Evolutionary conservation across 345 rosid genomes (phyloP).

Genomic region (Laguncularia racemosa): DNA sequence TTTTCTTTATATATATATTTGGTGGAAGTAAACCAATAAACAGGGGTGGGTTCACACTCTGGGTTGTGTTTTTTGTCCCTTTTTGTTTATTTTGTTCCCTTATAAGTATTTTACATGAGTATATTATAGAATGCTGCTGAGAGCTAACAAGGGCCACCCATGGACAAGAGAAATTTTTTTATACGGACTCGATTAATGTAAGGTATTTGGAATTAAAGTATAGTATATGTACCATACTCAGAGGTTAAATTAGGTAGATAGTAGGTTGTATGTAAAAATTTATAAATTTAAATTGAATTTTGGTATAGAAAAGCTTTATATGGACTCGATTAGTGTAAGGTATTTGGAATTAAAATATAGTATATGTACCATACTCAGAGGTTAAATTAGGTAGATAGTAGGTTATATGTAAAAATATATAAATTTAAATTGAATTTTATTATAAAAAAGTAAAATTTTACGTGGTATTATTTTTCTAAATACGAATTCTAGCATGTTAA

Average conservation of each 20-base stretch:
- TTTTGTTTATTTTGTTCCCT: too few species aligned
- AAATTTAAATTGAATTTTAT: neutral
- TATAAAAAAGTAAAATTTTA: too few species aligned
- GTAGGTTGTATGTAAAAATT: slow-evolving; percentile 9
- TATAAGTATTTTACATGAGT: too few species aligned
- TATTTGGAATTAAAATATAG: neutral
- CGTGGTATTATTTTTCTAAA: too few species aligned
- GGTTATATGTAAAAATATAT: slow-evolving; percentile 6
- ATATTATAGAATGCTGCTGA: too few species aligned
- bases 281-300: neutral
- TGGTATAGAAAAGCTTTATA: too few species aligned
- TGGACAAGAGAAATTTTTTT: too few species aligned
- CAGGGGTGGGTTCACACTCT: neutral
- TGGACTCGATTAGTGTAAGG: too few species aligned
- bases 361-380: slow-evolving; percentile 12
- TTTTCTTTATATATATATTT: neutral
- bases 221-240: slow-evolving; percentile 10
- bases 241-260: slow-evolving; percentile 9
- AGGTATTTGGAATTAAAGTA: neutral
- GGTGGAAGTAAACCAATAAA: neutral
- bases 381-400: slow-evolving; percentile 8
- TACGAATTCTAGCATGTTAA: too few species aligned
- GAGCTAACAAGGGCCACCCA: too few species aligned
- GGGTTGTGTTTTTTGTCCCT: too few species aligned
- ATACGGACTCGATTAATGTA: too few species aligned